Evolutionary conservation across 2,329 filamentous ascomycete genomes (phyloP).

Genomic region (Fusarium sp.): DNA sequence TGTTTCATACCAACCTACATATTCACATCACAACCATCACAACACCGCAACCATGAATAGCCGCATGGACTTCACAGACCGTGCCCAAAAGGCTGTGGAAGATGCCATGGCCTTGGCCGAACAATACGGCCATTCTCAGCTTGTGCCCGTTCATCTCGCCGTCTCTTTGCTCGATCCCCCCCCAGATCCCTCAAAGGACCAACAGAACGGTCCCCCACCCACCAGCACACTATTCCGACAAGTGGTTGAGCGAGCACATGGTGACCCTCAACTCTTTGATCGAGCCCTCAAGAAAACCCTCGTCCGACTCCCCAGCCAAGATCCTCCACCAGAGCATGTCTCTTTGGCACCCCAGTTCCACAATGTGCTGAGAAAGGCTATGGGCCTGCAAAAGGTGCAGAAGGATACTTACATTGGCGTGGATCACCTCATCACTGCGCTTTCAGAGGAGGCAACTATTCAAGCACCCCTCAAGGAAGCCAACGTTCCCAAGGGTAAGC

Average conservation of each 20-base stretch:
- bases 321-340: conserved; percentile 91
- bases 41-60: conserved; percentile 70
- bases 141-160: conserved; percentile 90
- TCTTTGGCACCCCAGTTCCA: conserved; percentile 85
- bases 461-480: conserved; percentile 82
- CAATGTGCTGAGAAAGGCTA: conserved; percentile 84
- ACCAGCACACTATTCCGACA: conserved; percentile 89
- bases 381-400: conserved; percentile 95
- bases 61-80: conserved; percentile 92
- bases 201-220: conserved; percentile 79
- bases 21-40: conserved; percentile 10
- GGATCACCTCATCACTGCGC: conserved; percentile 89
- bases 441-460: conserved; percentile 83
- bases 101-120: conserved; percentile 90
- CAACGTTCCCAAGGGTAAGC: conserved; percentile 91
- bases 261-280: conserved; percentile 90
- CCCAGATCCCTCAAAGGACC: conserved; percentile 82
- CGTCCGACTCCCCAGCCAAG: conserved; percentile 92
- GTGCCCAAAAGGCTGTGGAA: conserved; percentile 88
- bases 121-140: conserved; percentile 91
- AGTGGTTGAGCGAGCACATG: conserved; percentile 92
- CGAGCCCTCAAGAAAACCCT: conserved; percentile 91
- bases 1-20: not conserved
- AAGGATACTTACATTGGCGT: conserved; percentile 96
- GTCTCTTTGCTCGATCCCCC: conserved; percentile 83